Base-by-base conservation (phyloP, 2,329 filamentous ascomycete species). In the Exophiala viscosa region DNA sequence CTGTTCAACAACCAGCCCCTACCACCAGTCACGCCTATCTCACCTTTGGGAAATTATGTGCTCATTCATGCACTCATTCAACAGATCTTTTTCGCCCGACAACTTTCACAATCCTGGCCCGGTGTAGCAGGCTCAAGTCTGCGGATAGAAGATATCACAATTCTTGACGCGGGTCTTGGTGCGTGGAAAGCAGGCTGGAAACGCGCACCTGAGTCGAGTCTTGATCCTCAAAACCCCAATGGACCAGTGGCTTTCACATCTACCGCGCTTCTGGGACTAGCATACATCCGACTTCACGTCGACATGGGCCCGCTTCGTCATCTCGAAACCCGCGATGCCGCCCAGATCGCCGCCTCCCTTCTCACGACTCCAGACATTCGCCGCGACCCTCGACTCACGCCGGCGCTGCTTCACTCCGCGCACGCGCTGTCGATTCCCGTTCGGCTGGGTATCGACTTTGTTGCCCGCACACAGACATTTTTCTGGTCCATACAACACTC, bases 401-500 rank as follows among this genome's bases (percentile, higher is more conserved):
- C 74, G 59, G 77, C 77, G 3, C 65, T 80, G 2, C 63, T 80
- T 2, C 76, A 81, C 58, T 76, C 76, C n/a, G 74, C 75, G 0
- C 77, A 80, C 52, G 77, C 77, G 10, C 68, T 81, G 7, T 79
- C 77, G 8, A 77, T 81, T 20, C 77, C 76, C 0, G 75, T 80
- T 2, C 70, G 76, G 36, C 69, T 80, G 7, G 78, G 78, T 1
- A 74, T 80, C 45, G 72, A 76, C 45, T 78, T 78, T 45, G 77
- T 80, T 34, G 76, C 77, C 2, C 70, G 70, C 41, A 78, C 74
- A 1, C 76, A 79, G 60, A 78, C 76, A 1, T 75, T 78, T 49
- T 76, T 78, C 60, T 81, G 78, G 78, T 76, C 74, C 34, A 76
- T 80, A 23, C 76, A 80, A 58, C 78, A 81, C 58, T 76, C 76